Evolutionary conservation across 75 land plant genomes (phyloP).

Genomic region (Azolla pinnata): DNA sequence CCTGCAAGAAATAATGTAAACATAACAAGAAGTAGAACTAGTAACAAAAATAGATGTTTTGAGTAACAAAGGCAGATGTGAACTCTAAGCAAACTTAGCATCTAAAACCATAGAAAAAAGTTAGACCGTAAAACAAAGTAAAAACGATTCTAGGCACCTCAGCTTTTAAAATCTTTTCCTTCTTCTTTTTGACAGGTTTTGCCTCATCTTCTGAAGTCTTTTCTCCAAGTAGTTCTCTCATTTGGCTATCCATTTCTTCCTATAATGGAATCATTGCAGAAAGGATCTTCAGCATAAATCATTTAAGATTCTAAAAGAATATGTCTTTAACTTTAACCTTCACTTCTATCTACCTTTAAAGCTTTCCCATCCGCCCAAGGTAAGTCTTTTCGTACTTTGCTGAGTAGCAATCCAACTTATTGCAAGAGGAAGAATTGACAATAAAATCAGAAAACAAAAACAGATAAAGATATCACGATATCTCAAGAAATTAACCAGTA

Average conservation of each 20-base stretch:
- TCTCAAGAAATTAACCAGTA: no score
- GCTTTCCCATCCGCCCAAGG: constrained; percentile 90
- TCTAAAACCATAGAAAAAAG: not conserved
- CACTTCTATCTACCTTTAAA: constrained; percentile 51
- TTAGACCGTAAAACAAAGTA: not conserved
- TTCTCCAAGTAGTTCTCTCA: constrained; percentile 72
- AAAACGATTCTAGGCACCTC: constrained; percentile 6
- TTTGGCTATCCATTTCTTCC: constrained; percentile 58
- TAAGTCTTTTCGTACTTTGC: constrained; percentile 58
- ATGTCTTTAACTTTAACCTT: no score
- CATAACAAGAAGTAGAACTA: no score
- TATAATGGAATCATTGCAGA: constrained; percentile 22
- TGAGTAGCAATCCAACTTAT: constrained; percentile 72
- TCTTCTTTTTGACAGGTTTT: constrained; percentile 80
- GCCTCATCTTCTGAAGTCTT: constrained; percentile 86
- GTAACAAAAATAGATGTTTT: no score
- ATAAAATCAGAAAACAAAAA: no score
- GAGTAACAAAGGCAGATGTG: no score
- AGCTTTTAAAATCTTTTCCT: constrained; percentile 73
- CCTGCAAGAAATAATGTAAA: constrained; percentile 17
- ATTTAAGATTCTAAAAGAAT: no score
- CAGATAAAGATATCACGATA: no score
- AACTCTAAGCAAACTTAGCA: not conserved
- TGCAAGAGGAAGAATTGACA: no score
- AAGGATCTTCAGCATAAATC: no score